phyloP scores from a whole-genome alignment of 139 green algal species.

The Asterochloris erici region DNA sequence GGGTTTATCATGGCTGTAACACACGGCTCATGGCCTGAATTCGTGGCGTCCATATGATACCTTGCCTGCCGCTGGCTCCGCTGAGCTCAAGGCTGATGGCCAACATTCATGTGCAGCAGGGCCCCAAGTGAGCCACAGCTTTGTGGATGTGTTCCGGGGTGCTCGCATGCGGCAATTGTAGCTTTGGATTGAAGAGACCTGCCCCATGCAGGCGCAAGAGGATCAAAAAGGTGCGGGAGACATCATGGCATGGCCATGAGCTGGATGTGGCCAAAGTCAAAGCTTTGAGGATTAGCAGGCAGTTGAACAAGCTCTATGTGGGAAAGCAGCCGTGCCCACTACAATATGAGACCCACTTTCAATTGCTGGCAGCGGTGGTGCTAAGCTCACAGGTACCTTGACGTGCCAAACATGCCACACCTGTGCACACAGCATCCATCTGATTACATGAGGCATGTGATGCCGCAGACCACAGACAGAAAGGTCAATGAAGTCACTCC shows the following conservation, averaged over 20 bases:
- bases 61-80: too few species aligned
- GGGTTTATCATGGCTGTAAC: too few species aligned
- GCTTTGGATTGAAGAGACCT: too few species aligned
- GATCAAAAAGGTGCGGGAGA: too few species aligned
- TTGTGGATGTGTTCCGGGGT: too few species aligned
- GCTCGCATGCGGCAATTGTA: too few species aligned
- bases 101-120: too few species aligned
- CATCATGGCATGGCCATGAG: not conserved
- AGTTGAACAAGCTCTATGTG: conserved; percentile 68
- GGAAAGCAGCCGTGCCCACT: conserved; percentile 65
- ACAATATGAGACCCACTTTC: conserved; percentile 58
- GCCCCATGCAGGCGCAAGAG: too few species aligned
- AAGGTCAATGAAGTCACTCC: conserved; percentile 78
- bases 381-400: conserved; percentile 65
- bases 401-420: not conserved
- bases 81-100: too few species aligned
- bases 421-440: not conserved
- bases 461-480: conserved; percentile 63
- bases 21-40: too few species aligned
- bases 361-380: conserved; percentile 82
- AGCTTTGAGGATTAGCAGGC: conserved; percentile 41
- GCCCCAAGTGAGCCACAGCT: too few species aligned
- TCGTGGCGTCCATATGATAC: too few species aligned
- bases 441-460: not conserved
- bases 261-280: conserved; percentile 31